Evolutionary conservation across 2,329 filamentous ascomycete genomes (phyloP).

Genomic region (Chaetomiaceae sp.): DNA sequence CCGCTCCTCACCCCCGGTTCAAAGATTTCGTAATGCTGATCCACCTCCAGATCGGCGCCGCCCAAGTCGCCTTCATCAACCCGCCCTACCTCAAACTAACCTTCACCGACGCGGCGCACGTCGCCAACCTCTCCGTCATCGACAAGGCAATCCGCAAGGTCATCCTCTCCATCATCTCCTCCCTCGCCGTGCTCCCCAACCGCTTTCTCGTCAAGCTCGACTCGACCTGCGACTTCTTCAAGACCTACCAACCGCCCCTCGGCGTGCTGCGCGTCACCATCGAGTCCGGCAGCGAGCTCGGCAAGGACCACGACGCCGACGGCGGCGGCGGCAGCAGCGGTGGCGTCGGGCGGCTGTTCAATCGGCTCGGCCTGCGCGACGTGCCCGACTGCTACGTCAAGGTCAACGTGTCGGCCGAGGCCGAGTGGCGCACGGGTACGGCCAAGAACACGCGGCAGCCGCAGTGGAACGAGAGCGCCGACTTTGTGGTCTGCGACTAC

Average conservation of each 20-base stretch:
- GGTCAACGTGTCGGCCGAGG: constrained; percentile 40
- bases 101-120: constrained; percentile 43
- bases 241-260: constrained; percentile 40
- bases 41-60: constrained; percentile 40
- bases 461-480: constrained; percentile 44
- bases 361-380: constrained; percentile 39
- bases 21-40: too few species aligned
- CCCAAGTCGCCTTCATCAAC: constrained; percentile 46
- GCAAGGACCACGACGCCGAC: constrained; percentile 34
- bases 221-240: constrained; percentile 43
- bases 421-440: constrained; percentile 38
- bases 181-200: constrained; percentile 45
- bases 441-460: constrained; percentile 38
- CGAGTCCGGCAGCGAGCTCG: constrained; percentile 34
- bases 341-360: constrained; percentile 28
- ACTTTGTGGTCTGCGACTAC: constrained; percentile 42
- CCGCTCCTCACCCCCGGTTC: too few species aligned
- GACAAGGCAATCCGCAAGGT: constrained; percentile 41
- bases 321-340: not conserved
- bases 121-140: constrained; percentile 39
- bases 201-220: constrained; percentile 46
- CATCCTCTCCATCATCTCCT: constrained; percentile 39
- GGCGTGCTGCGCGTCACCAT: constrained; percentile 42
- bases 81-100: constrained; percentile 41
- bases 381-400: constrained; percentile 44